Evolutionary conservation across 2,329 filamentous ascomycete species (phyloP).

Genomic region (Magnaporthales sp.): DNA sequence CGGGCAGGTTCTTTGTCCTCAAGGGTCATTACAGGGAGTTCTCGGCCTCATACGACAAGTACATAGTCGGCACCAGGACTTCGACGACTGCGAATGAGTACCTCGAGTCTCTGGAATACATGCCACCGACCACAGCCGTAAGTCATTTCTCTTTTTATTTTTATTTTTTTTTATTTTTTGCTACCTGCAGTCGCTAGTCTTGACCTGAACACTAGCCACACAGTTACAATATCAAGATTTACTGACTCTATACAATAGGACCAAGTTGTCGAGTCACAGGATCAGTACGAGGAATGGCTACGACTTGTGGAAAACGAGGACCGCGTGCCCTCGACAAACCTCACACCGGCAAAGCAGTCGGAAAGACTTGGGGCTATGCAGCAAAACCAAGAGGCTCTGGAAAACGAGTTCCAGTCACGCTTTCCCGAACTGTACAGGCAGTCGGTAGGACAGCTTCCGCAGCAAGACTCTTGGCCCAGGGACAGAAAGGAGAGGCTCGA

Average conservation of each 20-base stretch:
- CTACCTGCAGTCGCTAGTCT: constrained; percentile 8
- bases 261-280: constrained; percentile 21
- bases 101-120: constrained; percentile 27
- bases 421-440: constrained; percentile 38
- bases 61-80: constrained; percentile 35
- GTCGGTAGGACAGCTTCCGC: constrained; percentile 25
- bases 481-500: constrained; percentile 13
- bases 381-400: constrained; percentile 38
- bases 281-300: constrained; percentile 36
- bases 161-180: neutral
- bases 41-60: constrained; percentile 40
- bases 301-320: constrained; percentile 33
- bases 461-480: neutral
- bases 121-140: constrained; percentile 23
- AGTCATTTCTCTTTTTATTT: constrained; percentile 10
- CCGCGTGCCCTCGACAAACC: constrained; percentile 25
- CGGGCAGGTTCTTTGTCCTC: constrained; percentile 42
- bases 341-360: constrained; percentile 26
- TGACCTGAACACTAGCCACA: neutral
- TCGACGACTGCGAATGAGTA: constrained; percentile 30
- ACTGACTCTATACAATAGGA: constrained; percentile 4
- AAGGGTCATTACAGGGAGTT: constrained; percentile 50
- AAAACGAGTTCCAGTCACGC: constrained; percentile 36
- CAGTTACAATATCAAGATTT: neutral
- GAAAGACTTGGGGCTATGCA: constrained; percentile 32